Evolutionary conservation across 208 protist genomes (phyloP).

Genomic region (Wallacemonas rigidus): DNA sequence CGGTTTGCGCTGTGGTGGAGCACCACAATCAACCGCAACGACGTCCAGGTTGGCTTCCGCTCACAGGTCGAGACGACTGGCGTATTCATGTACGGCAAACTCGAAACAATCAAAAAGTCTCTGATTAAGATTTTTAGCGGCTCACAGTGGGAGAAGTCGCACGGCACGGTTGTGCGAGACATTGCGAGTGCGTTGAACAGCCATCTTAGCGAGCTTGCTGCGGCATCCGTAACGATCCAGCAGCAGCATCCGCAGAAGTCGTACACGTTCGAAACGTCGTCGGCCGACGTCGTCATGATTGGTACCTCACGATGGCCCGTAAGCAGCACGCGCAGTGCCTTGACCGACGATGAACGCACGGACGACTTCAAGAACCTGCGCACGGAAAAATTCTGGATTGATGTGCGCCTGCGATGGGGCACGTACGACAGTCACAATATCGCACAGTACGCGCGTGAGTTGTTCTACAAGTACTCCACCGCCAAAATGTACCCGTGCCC

Average conservation of each 20-base stretch:
- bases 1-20: conserved; percentile 99
- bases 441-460: conserved; percentile 98
- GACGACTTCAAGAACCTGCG: conserved; percentile 75
- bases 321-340: conserved; percentile 83
- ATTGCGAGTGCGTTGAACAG: conserved; percentile 97
- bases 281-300: conserved; percentile 96
- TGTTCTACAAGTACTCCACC: conserved; percentile 99
- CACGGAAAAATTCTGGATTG: conserved; percentile 99
- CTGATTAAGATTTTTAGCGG: conserved; percentile 99
- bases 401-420: conserved; percentile 99
- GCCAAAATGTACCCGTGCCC: conserved; percentile 99
- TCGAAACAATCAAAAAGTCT: conserved; percentile 99
- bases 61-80: conserved; percentile 99
- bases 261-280: conserved; percentile 91
- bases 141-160: conserved; percentile 99
- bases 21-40: conserved; percentile 99
- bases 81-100: conserved; percentile 99
- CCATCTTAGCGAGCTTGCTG: conserved; percentile 99
- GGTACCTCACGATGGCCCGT: conserved; percentile 97
- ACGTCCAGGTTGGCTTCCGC: conserved; percentile 99
- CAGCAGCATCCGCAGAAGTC: conserved; percentile 96
- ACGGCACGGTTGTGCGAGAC: conserved; percentile 99
- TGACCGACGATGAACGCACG: conserved; percentile 73
- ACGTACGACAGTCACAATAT: conserved; percentile 99
- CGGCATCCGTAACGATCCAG: conserved; percentile 98